Evolutionary conservation across 2,329 filamentous ascomycete genomes (phyloP).

Genomic region (Ceratocystis huliohia): DNA sequence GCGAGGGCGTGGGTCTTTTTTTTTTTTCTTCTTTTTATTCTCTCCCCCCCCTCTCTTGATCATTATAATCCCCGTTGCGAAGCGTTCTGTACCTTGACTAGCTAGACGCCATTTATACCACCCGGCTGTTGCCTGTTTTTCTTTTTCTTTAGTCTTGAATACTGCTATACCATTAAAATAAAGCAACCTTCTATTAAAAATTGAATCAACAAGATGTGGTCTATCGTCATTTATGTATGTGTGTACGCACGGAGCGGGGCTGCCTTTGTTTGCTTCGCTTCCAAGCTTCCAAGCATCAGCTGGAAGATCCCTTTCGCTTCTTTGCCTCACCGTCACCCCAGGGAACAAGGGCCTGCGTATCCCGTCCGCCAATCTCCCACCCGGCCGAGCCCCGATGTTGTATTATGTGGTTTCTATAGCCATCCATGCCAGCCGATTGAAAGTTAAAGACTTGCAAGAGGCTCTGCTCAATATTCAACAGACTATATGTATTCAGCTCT

Average conservation of each 20-base stretch:
- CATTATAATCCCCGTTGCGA: neutral
- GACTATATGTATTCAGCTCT: neutral
- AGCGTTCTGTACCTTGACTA: neutral
- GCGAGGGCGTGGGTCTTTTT: too few relatives aligned
- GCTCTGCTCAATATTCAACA: slow-evolving; percentile 11
- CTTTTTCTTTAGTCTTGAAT: neutral
- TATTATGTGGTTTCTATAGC: neutral
- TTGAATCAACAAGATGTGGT: neutral
- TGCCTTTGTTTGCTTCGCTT: neutral
- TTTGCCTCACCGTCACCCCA: neutral
- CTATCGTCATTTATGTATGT: neutral
- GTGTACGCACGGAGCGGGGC: too few relatives aligned
- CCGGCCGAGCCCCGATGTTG: neutral
- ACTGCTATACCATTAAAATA: neutral
- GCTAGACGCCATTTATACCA: slow-evolving; percentile 1
- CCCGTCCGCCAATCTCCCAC: neutral
- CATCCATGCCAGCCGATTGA: neutral
- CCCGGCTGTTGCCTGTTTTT: neutral
- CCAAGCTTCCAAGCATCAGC: neutral
- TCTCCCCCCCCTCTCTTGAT: neutral
- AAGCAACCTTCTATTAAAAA: neutral
- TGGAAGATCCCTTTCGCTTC: neutral
- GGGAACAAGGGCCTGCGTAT: neutral
- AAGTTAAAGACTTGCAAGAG: slow-evolving; percentile 9
- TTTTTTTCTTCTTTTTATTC: neutral